Evolutionary conservation across 2,329 filamentous ascomycete genomes (phyloP).

Genomic region (Chaetothyriales sp.): DNA sequence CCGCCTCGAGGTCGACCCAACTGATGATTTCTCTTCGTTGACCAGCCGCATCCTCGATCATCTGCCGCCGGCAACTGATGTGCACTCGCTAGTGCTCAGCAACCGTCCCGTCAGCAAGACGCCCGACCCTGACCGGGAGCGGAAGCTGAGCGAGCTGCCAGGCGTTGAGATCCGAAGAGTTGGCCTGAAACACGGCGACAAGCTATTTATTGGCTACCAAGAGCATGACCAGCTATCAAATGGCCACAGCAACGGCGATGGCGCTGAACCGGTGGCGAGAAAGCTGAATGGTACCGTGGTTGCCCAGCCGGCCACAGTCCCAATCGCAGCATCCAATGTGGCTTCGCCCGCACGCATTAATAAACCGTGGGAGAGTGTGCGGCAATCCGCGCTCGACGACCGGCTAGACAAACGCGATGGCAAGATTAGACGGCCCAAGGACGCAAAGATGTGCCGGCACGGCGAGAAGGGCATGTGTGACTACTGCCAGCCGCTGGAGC

Average conservation of each 20-base stretch:
- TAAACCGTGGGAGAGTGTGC: constrained; percentile 85
- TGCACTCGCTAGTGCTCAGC: constrained; percentile 42
- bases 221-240: constrained; percentile 39
- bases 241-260: constrained; percentile 25
- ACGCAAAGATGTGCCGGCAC: constrained; percentile 82
- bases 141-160: constrained; percentile 36
- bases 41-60: constrained; percentile 41
- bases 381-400: constrained; percentile 78
- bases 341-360: constrained; percentile 41
- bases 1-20: constrained; percentile 61
- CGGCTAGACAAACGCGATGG: constrained; percentile 73
- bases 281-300: constrained; percentile 67
- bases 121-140: constrained; percentile 33
- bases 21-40: constrained; percentile 52
- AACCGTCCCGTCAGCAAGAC: constrained; percentile 43
- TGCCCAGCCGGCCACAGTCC: constrained; percentile 22
- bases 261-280: constrained; percentile 28
- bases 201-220: constrained; percentile 74
- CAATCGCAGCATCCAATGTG: constrained; percentile 23
- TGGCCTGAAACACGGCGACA: constrained; percentile 62
- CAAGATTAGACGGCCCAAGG: constrained; percentile 63
- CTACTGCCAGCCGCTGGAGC: constrained; percentile 93
- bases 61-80: constrained; percentile 41
- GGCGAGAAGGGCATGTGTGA: constrained; percentile 98
- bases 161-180: constrained; percentile 43